Base-by-base conservation (phyloP, 78 protist genomes). In the Ministeria vibrans region DNA sequence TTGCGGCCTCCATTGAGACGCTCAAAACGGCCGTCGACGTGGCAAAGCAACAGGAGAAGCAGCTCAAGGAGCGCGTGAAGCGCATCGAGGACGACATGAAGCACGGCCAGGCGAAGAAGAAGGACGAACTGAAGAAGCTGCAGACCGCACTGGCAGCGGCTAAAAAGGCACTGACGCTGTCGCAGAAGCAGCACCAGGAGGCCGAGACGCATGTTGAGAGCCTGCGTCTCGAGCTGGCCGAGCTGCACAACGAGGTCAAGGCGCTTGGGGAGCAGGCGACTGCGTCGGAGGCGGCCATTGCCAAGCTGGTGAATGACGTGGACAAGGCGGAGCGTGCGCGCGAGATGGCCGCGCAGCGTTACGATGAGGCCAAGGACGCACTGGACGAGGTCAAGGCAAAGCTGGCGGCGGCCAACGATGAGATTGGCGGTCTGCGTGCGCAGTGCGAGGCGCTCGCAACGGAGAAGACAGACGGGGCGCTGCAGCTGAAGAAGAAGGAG, bases 401-500 rank as follows among this genome's bases (percentile, higher is more conserved):
- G 55, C 45, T 74, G 25, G 11, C 51, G 43, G 66, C 61, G 27
- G 42, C 77, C 9, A 75, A 64, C 64, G 80, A 84, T 59, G 63
- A 77, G 61, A 36, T 44, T 53, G 46, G 69, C 11, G 71, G 30
- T 6, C 30, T 53, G 32, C 6, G 2, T 22, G 32, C 42, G 0
- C 69, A 79, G 32, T 0, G 36, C 11, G 85, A 83, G 28, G 30
- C 34, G 30, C 28, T 22, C n/a, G 39, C 45, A 11, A 13, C 25
- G 0, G 61, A 41, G n/a, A 28, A 27, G 0, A 41, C 63, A 7
- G 88, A 73, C 0, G 39, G 49, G 18, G 82, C 72, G 20, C 51
- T 62, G 18, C 75, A 80, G 27, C 25, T 66, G 69, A 81, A 86
- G 66, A 69, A 77, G 78, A 15, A 22, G 9, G 80, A 81, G 23